These are phyloP conservation scores for Sisymbrium altissimum DNA, from an alignment of 345 rosid genomes.

Conservation along the genomic window DNA sequence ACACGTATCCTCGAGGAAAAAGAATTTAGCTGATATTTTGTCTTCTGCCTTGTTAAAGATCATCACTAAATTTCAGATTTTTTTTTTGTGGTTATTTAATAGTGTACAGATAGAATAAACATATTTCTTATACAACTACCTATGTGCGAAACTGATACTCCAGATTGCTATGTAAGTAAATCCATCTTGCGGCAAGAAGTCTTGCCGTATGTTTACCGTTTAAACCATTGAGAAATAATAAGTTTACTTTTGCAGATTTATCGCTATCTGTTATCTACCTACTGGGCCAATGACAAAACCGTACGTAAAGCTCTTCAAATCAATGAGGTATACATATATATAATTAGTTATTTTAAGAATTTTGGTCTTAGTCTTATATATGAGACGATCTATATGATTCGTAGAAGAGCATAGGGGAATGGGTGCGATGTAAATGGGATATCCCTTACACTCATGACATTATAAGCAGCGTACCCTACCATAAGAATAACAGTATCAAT, in stretches of 20 bases:
- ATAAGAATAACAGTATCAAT: conserved; percentile 19
- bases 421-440: background rate
- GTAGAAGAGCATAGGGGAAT: conserved; percentile 17
- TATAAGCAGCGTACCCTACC: conserved; percentile 20
- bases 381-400: background rate
- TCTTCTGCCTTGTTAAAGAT: background rate
- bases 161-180: conserved; percentile 16
- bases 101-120: conserved; percentile 1
- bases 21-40: background rate
- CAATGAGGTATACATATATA: conserved; percentile 9
- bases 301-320: conserved; percentile 18
- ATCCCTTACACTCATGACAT: conserved; percentile 13
- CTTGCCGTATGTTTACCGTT: background rate
- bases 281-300: conserved; percentile 16
- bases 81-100: background rate
- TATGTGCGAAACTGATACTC: background rate
- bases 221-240: no score
- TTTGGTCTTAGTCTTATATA: no score
- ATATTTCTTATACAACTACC: background rate
- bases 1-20: background rate
- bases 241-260: conserved; percentile 8
- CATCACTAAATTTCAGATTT: background rate
- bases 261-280: background rate
- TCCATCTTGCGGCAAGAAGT: no score
- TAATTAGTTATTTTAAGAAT: no score